Evolutionary conservation across 805 yeast species (phyloP).

Genomic region (Kodamaea leandrae): DNA sequence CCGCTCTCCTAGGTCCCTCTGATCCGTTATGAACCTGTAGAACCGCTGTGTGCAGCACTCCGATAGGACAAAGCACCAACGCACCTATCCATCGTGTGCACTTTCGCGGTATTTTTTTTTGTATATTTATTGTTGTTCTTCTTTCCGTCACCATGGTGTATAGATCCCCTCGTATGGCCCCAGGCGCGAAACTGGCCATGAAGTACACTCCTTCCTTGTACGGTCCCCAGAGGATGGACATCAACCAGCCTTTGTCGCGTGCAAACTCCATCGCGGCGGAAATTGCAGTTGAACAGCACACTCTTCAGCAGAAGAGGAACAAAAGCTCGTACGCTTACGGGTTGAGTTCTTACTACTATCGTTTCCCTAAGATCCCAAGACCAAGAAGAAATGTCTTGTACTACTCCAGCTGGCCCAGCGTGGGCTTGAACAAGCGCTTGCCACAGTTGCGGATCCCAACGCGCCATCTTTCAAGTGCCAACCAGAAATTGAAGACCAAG

Average conservation of each 20-base stretch:
- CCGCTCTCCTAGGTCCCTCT: too few species aligned
- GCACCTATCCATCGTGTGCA: too few species aligned
- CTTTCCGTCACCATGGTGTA: conserved; percentile 3
- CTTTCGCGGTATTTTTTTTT: too few species aligned
- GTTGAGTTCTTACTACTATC: conserved; percentile 31
- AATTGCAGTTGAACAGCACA: conserved; percentile 20
- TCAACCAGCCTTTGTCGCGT: conserved; percentile 42
- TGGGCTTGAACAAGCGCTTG: conserved; percentile 19
- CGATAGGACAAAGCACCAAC: too few species aligned
- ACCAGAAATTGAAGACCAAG: conserved; percentile 33
- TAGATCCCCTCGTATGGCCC: conserved; percentile 7
- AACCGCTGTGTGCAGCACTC: too few species aligned
- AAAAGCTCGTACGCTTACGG: conserved; percentile 1
- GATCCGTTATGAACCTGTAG: too few species aligned
- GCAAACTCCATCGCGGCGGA: conserved; percentile 37
- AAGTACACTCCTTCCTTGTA: conserved; percentile 27
- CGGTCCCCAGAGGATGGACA: conserved; percentile 40
- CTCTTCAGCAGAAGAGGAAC: conserved; percentile 16
- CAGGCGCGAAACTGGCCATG: conserved; percentile 16
- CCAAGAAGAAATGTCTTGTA: conserved; percentile 54
- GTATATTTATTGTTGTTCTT: neutral
- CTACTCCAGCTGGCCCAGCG: conserved; percentile 44
- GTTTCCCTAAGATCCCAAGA: conserved; percentile 54
- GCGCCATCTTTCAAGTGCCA: conserved; percentile 36
- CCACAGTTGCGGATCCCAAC: conserved; percentile 25